These are phyloP conservation scores for Oryza longistaminata DNA, from an alignment of 176 grass and related monocot species.

Conservation along the genomic window DNA sequence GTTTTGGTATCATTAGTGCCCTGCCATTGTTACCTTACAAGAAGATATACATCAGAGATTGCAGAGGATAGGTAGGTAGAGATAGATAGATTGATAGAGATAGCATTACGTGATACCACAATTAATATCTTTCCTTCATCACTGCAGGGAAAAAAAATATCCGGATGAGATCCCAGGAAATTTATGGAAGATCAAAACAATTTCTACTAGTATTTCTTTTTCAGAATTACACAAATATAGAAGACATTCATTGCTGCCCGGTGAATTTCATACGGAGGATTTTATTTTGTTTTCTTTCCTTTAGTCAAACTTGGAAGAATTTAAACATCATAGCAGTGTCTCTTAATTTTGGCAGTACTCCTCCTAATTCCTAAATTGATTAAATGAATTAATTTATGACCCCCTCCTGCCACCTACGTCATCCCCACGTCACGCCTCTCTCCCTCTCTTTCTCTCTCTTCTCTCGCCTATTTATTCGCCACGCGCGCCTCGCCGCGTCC, in stretches of 20 bases:
- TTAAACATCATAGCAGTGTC: not conserved
- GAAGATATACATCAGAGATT: not conserved
- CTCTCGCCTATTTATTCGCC: not conserved
- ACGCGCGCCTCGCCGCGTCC: not conserved
- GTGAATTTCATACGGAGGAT: not conserved
- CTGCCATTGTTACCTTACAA: not conserved
- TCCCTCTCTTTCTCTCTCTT: too few relatives aligned
- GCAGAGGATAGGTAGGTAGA: not conserved
- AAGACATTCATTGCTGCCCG: not conserved
- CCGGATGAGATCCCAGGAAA: not conserved
- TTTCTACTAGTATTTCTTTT: not conserved
- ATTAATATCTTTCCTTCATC: not conserved
- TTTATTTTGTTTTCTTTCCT: not conserved
- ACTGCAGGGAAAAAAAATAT: not conserved
- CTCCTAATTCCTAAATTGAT: not conserved
- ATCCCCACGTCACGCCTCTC: not conserved
- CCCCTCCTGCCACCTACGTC: not conserved
- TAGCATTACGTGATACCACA: not conserved
- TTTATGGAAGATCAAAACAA: not conserved
- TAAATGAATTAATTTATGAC: not conserved
- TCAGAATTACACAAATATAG: not conserved
- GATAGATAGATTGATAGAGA: not conserved
- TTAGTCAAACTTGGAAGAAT: not conserved
- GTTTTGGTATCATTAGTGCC: not conserved
- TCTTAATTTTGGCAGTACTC: not conserved